Base-by-base conservation (phyloP, 2,329 filamentous ascomycete species). In the Xylaria multiplex region DNA sequence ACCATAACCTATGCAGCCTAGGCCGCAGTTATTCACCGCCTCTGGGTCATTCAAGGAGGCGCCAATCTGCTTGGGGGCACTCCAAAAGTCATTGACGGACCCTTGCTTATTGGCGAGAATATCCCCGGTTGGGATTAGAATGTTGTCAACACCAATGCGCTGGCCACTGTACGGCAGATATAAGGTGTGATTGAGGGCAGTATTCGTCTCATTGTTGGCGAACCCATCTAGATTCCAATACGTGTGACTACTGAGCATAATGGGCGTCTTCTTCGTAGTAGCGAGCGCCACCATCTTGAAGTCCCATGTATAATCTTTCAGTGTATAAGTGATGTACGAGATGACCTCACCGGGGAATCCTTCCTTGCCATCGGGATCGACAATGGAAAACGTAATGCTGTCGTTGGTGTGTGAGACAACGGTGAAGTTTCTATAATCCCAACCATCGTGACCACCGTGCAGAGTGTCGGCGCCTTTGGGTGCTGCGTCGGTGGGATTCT, bases 151-250 rank as follows among this genome's bases (percentile, higher is more conserved):
- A 27, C 78, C 90, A 19, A 93, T 82, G 65, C 90, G 85, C 78
- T 90, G 87, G 43, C 90, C 90, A 57, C 88, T 88, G 80, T 92
- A 92, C 3, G 92, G 92, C 76, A 94, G 76, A 76, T 89, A 84
- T 52, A 94, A 83, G 14, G 89, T 90, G 81, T 93, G 90, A 80
- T 93, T 91, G 60, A 92, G 82, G 14, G 86, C 85, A 1, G 81
- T 82, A 64, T 83, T 82, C 2, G 90, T 91, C 76, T 91, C 84
- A 64, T 90, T 87, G 80, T 93, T 93, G 73, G 90, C 84, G 73
- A 91, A 95, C 40, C 89, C 92, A 74, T 94, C 91, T 50, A 95
- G 82, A 77, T 94, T 94, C 92, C 91, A 95, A 83, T 95, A 95
- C 7, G 86, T 87, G 82, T 92, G 83, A 70, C 82, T 85, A 75